Evolutionary conservation across 768 basidiomycete species (phyloP).

Genomic region (Antrodiella citrinella): DNA sequence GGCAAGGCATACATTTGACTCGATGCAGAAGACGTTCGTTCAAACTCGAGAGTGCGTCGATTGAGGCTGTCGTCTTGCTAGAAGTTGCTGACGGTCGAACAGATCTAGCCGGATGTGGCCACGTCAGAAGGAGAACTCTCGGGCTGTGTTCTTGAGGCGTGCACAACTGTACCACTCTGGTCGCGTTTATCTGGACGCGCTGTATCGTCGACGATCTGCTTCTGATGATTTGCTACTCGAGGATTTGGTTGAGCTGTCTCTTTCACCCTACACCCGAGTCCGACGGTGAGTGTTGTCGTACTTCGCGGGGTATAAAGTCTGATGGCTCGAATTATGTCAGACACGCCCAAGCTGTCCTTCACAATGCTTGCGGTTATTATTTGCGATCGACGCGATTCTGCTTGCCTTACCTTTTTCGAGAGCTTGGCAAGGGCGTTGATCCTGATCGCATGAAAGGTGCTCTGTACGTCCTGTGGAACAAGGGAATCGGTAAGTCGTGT

Average conservation of each 20-base stretch:
- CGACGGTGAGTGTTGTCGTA: slow-evolving; percentile 41
- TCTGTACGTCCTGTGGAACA: slow-evolving; percentile 70
- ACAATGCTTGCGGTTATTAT: slow-evolving; percentile 61
- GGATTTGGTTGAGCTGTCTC: slow-evolving; percentile 64
- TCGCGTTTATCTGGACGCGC: slow-evolving; percentile 67
- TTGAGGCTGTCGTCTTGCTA: not conserved
- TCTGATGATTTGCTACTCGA: slow-evolving; percentile 64
- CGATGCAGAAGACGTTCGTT: slow-evolving; percentile 61
- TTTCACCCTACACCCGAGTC: slow-evolving; percentile 75
- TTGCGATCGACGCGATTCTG: slow-evolving; percentile 62
- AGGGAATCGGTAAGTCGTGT: slow-evolving; percentile 50
- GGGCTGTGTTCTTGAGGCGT: slow-evolving; percentile 67
- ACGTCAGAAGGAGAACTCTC: slow-evolving; percentile 68
- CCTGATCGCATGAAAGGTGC: slow-evolving; percentile 96
- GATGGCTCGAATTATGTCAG: slow-evolving; percentile 32
- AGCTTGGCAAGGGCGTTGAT: slow-evolving; percentile 66
- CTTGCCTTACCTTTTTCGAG: slow-evolving; percentile 52
- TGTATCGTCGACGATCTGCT: slow-evolving; percentile 65
- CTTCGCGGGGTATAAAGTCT: not conserved
- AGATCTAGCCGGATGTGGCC: slow-evolving; percentile 62
- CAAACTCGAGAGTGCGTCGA: slow-evolving; percentile 37
- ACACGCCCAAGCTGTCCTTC: slow-evolving; percentile 60
- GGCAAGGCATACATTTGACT: slow-evolving; percentile 47
- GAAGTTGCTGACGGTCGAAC: slow-evolving; percentile 6
- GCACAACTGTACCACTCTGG: slow-evolving; percentile 73